Evolutionary conservation across 2,329 filamentous ascomycete genomes (phyloP), one percentile per base, ranked within the genome.

Genomic region (Monosporascus sp.): DNA sequence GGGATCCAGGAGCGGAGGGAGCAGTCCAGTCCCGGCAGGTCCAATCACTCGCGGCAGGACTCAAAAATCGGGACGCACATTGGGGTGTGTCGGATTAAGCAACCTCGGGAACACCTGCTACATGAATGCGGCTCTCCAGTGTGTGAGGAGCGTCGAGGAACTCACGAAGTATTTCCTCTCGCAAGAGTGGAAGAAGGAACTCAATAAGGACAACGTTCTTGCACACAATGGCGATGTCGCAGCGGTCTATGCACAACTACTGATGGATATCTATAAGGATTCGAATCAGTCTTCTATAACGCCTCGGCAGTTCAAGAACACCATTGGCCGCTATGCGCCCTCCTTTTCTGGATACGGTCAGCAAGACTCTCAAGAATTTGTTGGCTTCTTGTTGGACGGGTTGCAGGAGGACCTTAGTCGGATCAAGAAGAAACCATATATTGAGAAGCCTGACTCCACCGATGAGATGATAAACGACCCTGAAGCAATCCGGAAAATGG

Each of bases 81-180:
- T 84, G 37, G 94, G 94, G 35, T 87, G 86, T 41, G 88, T 92
- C 43, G 94, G 94, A 37, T 75, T 99, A 50, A 84, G 83, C 58
- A 99, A 99, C 65, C 75, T 99, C 15, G 94, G 94, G 48, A 99
- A 99, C 65, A 97, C 94, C 0, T 99, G 94, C 72, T 99, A 99
- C 73, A 97, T 97, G 92, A 97, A 97, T 70, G 96, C 93, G 22
- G 94, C 94, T 9, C 77, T 97, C 51, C 94, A 99, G 68, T 99
- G 94, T 68, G 83, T 99, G 49, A 85, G 93, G 49, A 95, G 90
- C 62, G 91, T 97, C 0, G 90, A 96, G 66, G 94, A 99, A 70
- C 75, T 99, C 58, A 93, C 90, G 5, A 86, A 91, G 64, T 99
- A 96, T 70, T 97, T 99, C 70, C 71, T 97, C 48, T 78, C 82